phyloP scores from a whole-genome alignment of 768 basidiomycete genomes.

The Pholiota molesta region DNA sequence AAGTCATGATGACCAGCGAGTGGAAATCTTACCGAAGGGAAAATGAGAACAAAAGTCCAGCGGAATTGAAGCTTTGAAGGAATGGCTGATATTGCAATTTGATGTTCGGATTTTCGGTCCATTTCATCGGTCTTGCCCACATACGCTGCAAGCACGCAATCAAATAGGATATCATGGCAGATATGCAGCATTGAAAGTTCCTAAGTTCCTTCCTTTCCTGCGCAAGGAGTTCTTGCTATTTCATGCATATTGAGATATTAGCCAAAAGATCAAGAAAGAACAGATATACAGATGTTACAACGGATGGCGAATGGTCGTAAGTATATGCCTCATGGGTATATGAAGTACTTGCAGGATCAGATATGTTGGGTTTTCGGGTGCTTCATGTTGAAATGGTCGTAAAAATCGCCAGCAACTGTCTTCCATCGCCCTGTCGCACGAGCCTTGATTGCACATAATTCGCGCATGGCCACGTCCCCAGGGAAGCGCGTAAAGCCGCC shows the following conservation, averaged over 20 bases:
- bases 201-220: too few relatives aligned
- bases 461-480: conserved; percentile 55
- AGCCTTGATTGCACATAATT: conserved; percentile 56
- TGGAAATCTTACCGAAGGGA: background rate
- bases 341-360: background rate
- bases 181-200: too few relatives aligned
- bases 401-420: conserved; percentile 46
- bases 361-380: conserved; percentile 22
- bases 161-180: background rate
- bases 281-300: background rate
- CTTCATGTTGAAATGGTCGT: conserved; percentile 43
- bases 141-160: background rate
- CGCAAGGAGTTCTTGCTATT: background rate
- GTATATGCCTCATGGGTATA: background rate
- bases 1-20: background rate
- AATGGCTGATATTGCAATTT: background rate
- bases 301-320: background rate
- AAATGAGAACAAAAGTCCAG: background rate
- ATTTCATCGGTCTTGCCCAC: background rate
- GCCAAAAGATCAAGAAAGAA: background rate
- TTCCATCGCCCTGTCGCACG: conserved; percentile 41
- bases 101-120: background rate
- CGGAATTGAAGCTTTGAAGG: background rate
- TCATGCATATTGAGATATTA: background rate
- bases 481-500: conserved; percentile 39